Evolutionary conservation across 192 early-diverging fungal genomes (phyloP).

Genomic region (Entomortierella parvispora): DNA sequence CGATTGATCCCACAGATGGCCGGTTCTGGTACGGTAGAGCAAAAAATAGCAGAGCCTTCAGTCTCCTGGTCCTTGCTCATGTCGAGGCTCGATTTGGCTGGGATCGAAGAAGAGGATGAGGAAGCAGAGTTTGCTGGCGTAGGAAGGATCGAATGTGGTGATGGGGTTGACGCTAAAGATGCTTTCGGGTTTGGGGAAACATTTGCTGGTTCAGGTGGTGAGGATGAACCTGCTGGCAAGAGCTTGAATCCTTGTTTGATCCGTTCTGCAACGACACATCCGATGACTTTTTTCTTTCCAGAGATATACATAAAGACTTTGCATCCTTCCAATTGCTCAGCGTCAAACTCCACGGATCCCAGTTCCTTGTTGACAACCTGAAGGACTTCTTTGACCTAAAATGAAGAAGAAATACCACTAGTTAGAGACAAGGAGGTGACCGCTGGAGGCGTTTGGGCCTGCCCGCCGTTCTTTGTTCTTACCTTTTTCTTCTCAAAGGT

Average conservation of each 20-base stretch:
- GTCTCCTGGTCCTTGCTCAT: neutral
- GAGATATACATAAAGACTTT: slow-evolving; percentile 59
- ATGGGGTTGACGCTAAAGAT: neutral
- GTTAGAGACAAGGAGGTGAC: too few species aligned
- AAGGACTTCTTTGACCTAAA: slow-evolving; percentile 52
- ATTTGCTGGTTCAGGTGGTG: neutral
- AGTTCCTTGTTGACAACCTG: slow-evolving; percentile 52
- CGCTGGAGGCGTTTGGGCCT: too few species aligned
- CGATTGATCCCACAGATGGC: slow-evolving; percentile 60
- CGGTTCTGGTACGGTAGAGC: slow-evolving; percentile 41
- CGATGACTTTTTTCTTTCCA: slow-evolving; percentile 54
- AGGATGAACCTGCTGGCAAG: neutral
- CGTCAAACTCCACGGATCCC: slow-evolving; percentile 49
- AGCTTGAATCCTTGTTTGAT: slow-evolving; percentile 53
- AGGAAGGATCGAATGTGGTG: neutral
- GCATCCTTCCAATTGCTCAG: slow-evolving; percentile 35
- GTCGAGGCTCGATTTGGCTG: neutral
- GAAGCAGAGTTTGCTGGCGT: slow-evolving; percentile 7
- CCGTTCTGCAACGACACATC: slow-evolving; percentile 54
- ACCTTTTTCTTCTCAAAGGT: slow-evolving; percentile 54
- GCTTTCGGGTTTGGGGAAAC: neutral
- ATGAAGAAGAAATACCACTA: neutral
- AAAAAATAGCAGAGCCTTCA: slow-evolving; percentile 48
- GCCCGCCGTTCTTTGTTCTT: slow-evolving; percentile 5
- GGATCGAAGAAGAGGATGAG: neutral